Percentiles rank a stretch among this genome's conserved stretches.
Conservation (phyloP, 768 basidiomycete species). For the Inosperma sp. region DNA sequence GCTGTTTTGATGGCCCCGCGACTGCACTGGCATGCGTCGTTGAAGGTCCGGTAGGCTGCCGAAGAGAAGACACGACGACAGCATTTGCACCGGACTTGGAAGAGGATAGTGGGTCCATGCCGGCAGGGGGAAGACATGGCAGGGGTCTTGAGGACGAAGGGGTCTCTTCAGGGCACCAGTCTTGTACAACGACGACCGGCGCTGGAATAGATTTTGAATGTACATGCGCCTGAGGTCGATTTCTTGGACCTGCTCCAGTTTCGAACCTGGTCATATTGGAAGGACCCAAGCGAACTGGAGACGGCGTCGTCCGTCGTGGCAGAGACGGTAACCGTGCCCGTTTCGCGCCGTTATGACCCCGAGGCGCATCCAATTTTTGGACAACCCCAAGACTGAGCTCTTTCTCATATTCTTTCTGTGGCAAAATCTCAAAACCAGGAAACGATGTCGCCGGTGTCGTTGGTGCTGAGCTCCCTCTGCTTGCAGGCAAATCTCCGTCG, state of each 20-base stretch:
- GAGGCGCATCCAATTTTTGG: slow-evolving; percentile 8
- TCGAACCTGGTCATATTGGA: slow-evolving; percentile 21
- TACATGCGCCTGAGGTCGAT: slow-evolving; percentile 11
- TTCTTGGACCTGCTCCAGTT: slow-evolving; percentile 22
- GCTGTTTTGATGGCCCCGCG: slow-evolving; percentile 15
- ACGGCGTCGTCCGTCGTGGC: slow-evolving; percentile 22
- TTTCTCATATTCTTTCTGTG: slow-evolving; percentile 23
- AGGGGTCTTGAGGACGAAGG: slow-evolving; percentile 1
- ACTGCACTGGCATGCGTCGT: slow-evolving; percentile 7
- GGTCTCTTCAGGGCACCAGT: slow-evolving; percentile 10
- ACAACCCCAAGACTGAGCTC: slow-evolving; percentile 20
- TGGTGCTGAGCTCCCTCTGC: slow-evolving; percentile 12
- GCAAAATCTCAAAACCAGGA: slow-evolving; percentile 17
- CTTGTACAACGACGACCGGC: slow-evolving; percentile 19
- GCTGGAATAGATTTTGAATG: slow-evolving; percentile 20
- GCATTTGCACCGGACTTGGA: neutral
- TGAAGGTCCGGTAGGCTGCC: too few relatives aligned
- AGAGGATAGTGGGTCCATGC: neutral
- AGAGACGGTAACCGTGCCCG: slow-evolving; percentile 18
- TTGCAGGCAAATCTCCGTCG: slow-evolving; percentile 9
- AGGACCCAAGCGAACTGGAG: neutral
- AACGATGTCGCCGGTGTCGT: slow-evolving; percentile 13
- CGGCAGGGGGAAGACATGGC: neutral
- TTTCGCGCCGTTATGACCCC: slow-evolving; percentile 14
- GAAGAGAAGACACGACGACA: neutral